These are phyloP conservation scores for Letharia columbiana DNA, from an alignment of 495 filamentous ascomycete genomes.

Conservation along the genomic window DNA sequence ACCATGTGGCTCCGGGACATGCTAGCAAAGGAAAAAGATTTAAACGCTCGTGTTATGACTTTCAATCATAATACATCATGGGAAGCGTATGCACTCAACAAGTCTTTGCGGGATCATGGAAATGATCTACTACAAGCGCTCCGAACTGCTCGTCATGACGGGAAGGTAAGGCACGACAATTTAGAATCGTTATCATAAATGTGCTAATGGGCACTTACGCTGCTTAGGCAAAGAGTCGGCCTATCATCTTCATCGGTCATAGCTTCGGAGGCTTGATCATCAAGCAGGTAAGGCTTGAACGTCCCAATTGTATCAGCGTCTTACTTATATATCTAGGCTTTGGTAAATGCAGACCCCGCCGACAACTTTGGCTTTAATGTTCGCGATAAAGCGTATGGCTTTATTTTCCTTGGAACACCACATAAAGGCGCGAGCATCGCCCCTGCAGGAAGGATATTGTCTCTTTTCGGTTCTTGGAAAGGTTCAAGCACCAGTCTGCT, in stretches of 20 bases:
- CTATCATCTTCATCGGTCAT: slow-evolving; percentile 28
- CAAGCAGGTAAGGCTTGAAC: slow-evolving; percentile 25
- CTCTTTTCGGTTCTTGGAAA: background rate
- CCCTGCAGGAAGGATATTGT: background rate
- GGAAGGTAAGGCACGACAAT: background rate
- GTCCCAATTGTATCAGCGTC: background rate
- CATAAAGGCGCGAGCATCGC: slow-evolving; percentile 16
- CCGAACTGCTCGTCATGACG: background rate
- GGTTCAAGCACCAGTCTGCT: background rate
- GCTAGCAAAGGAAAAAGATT: slow-evolving; percentile 1
- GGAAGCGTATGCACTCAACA: slow-evolving; percentile 15
- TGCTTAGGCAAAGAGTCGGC: slow-evolving; percentile 20
- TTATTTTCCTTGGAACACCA: slow-evolving; percentile 30
- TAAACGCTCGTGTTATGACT: slow-evolving; percentile 18
- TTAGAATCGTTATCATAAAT: background rate
- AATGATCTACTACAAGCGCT: slow-evolving; percentile 4
- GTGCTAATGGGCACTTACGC: slow-evolving; percentile 6
- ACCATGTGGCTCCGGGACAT: background rate
- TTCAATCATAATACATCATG: slow-evolving; percentile 22
- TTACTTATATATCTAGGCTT: background rate
- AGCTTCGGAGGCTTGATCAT: slow-evolving; percentile 29
- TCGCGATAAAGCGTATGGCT: slow-evolving; percentile 18
- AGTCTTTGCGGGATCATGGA: slow-evolving; percentile 8
- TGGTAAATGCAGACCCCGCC: background rate
- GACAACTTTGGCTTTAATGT: background rate